phyloP scores from a whole-genome alignment of 2,329 filamentous ascomycete species.

The Diaporthe aspalathi region DNA sequence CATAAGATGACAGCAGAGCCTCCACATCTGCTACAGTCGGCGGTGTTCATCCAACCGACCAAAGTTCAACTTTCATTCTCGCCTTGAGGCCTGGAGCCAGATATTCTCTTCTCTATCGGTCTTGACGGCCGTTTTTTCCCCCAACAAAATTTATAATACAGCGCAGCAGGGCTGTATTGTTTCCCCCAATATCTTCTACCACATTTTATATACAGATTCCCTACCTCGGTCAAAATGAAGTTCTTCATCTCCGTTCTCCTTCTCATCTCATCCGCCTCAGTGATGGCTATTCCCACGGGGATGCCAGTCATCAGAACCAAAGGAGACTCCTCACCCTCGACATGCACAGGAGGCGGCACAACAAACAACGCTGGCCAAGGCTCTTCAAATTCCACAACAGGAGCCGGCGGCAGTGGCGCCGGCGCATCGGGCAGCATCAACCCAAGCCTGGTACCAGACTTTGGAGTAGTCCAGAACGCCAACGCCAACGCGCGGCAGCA shows the following conservation, averaged over 20 bases:
- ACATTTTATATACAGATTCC: neutral
- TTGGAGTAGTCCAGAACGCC: slow-evolving; percentile 14
- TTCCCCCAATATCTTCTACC: neutral
- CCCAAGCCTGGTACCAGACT: slow-evolving; percentile 22
- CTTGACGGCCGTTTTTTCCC: neutral
- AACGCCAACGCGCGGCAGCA: slow-evolving; percentile 26
- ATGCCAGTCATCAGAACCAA: slow-evolving; percentile 21
- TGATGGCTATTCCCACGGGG: slow-evolving; percentile 20
- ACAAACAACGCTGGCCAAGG: neutral
- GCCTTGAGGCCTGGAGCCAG: slow-evolving; percentile 14
- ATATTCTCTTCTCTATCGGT: slow-evolving; percentile 16
- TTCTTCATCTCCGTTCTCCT: slow-evolving; percentile 22
- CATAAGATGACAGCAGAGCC: slow-evolving; percentile 28
- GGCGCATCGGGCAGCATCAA: slow-evolving; percentile 9
- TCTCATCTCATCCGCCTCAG: slow-evolving; percentile 21
- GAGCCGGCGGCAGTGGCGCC: neutral
- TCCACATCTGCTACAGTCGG: neutral
- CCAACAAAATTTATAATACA: neutral
- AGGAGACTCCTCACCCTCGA: neutral
- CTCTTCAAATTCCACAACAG: slow-evolving; percentile 10
- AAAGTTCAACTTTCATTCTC: neutral
- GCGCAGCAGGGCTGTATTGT: slow-evolving; percentile 13
- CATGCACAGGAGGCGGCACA: neutral
- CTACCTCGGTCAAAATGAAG: slow-evolving; percentile 13
- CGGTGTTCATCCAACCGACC: slow-evolving; percentile 15